Base-by-base conservation (phyloP, 306 rosid species). In the Cicer judaicum region DNA sequence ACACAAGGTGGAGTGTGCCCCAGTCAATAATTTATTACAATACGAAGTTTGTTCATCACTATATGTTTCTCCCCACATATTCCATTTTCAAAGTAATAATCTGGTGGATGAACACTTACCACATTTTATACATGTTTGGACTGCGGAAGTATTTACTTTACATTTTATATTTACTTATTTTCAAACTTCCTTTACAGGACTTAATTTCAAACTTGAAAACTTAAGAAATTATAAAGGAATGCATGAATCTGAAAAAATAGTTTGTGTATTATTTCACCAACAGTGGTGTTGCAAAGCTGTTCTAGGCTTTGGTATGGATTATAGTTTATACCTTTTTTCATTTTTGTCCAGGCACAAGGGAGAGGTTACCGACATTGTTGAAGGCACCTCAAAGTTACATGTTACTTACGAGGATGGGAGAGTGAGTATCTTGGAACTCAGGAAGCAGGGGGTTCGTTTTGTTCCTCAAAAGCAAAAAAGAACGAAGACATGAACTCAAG, bases 401-500 rank as follows among this genome's bases (percentile, higher is more conserved):
- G 97, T 92, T 53, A 87, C 91, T 70, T 78, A 89, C 7, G 99
- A 92, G 38, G 97, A 95, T 6, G 91, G 92, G 67, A 83, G 82
- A 65, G 85, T 86, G 72, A 87, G 84, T 79, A 75, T 73, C 52
- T 62, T 89, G 76, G 97, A 95, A 68, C 97, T 95, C 59, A 88
- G 89, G 54, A 88, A 91, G 74, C 96, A 89, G 86, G 98, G 96
- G n/a, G 84, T 85, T 56, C 96, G 96, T 15, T 90, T 93, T 38
- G 90, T 91, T 75, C 88, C 92, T 44, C 92, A 91, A 77, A 85
- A 87, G 84, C 90, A 59, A 83, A 95, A 92, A 88, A 86, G 97
- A 74, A 85, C 87, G 77, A 82, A 75, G 79, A 79, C 79, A 49
- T 79, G 64, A 81, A 39, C 65, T 63, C 53, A 71, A 9, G 73